Conservation (phyloP, 169 alveolate species). For the Prorocentrum cordatum region DNA sequence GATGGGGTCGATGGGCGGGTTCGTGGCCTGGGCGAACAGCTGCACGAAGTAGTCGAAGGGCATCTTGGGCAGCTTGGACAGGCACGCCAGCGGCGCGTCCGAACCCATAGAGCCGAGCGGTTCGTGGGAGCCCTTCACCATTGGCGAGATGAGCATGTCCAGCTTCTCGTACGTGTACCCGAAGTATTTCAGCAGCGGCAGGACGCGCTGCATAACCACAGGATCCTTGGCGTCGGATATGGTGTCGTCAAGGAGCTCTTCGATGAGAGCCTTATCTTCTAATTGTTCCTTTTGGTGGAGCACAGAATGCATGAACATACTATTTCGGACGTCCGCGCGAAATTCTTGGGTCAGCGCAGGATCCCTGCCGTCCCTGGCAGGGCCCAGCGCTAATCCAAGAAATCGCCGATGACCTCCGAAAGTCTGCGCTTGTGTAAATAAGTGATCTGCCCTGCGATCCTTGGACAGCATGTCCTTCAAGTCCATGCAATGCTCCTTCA, state of each 20-base stretch:
- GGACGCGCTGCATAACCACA: neutral
- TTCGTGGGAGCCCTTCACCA: conserved; percentile 67
- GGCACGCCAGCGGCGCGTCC: conserved; percentile 72
- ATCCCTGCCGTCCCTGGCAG: no score
- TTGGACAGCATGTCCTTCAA: neutral
- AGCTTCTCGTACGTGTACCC: conserved; percentile 40
- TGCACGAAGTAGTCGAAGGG: conserved; percentile 76
- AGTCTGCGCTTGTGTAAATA: no score
- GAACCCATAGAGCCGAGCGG: conserved; percentile 72
- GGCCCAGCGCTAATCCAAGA: no score
- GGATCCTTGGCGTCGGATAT: no score
- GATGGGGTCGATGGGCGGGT: conserved; percentile 79
- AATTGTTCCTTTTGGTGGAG: no score
- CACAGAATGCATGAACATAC: neutral
- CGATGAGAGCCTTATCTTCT: conserved; percentile 30
- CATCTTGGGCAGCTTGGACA: conserved; percentile 72
- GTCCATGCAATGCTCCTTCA: conserved; percentile 29
- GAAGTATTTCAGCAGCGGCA: conserved; percentile 46
- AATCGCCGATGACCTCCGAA: no score
- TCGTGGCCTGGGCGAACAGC: conserved; percentile 78
- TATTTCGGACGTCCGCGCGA: no score
- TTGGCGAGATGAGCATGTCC: conserved; percentile 71
- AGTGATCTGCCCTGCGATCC: no score
- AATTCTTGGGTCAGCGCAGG: no score
- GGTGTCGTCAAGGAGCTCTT: conserved; percentile 49